Percentiles rank a stretch among this genome's conserved stretches.
Evolutionary conservation across 2,329 filamentous ascomycete genomes (phyloP).

Genomic region (Pyrenophora teres): DNA sequence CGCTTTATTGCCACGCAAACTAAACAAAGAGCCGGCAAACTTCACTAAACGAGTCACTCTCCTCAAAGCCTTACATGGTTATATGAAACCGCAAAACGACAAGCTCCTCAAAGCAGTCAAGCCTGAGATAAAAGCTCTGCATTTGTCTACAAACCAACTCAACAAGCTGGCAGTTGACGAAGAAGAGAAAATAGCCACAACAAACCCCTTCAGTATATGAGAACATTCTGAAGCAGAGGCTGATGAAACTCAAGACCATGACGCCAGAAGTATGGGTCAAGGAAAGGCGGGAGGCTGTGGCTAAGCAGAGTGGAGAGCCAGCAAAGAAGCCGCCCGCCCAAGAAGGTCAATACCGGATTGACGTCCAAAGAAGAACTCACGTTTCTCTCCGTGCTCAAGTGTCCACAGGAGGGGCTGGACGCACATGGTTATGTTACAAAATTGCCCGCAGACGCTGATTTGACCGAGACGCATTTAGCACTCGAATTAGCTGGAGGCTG

Average conservation of each 20-base stretch:
- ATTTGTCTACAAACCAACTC: constrained; percentile 68
- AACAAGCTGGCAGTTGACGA: constrained; percentile 73
- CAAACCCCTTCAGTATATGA: constrained; percentile 73
- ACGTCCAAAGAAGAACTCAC: constrained; percentile 65
- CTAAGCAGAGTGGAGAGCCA: constrained; percentile 32
- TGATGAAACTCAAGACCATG: constrained; percentile 79
- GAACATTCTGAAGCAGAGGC: constrained; percentile 81
- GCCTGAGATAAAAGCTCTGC: constrained; percentile 57
- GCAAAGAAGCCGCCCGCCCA: constrained; percentile 51
- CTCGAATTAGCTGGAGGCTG: constrained; percentile 72
- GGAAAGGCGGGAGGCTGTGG: constrained; percentile 53
- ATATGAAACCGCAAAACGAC: constrained; percentile 70
- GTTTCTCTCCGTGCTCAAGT: constrained; percentile 58
- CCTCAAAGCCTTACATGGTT: constrained; percentile 67
- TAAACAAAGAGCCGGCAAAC: constrained; percentile 57
- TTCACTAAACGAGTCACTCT: constrained; percentile 40
- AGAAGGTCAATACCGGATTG: constrained; percentile 71
- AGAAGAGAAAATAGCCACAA: constrained; percentile 74
- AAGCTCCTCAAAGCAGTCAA: constrained; percentile 61
- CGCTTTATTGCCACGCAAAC: constrained; percentile 67
- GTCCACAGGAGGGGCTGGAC: constrained; percentile 67
- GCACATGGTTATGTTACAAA: constrained; percentile 75
- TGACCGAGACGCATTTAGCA: constrained; percentile 68
- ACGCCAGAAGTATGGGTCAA: constrained; percentile 70
- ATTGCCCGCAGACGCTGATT: constrained; percentile 67